phyloP scores from a whole-genome alignment of 768 basidiomycete genomes.

The Mycena indigotica region DNA sequence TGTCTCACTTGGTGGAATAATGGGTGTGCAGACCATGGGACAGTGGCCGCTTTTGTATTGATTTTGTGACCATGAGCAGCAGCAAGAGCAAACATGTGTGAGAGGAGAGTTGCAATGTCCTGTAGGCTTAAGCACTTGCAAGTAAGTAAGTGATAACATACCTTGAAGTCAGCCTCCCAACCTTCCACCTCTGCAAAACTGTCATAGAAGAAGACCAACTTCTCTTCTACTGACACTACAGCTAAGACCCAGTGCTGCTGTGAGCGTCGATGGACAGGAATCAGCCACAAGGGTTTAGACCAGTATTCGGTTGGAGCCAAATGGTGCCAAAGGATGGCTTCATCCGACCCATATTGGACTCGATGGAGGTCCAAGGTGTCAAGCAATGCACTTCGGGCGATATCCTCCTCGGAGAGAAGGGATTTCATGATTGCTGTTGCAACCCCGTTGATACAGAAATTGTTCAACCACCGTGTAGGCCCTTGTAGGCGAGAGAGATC shows the following conservation, averaged over 20 bases:
- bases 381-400: conserved; percentile 13
- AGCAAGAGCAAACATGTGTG: conserved; percentile 14
- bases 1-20: conserved; percentile 4
- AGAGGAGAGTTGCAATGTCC: conserved; percentile 18
- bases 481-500: conserved; percentile 8
- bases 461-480: conserved; percentile 22
- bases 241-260: conserved; percentile 38
- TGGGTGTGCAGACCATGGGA: conserved; percentile 14
- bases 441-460: conserved; percentile 29
- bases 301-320: too few relatives aligned
- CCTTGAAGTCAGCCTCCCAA: conserved; percentile 17
- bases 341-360: too few relatives aligned
- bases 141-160: background rate
- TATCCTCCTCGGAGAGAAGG: background rate
- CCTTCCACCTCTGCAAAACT: conserved; percentile 26
- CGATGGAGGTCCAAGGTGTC: too few relatives aligned
- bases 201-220: conserved; percentile 33
- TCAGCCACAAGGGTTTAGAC: conserved; percentile 35
- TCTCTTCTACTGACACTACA: conserved; percentile 12
- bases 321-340: too few relatives aligned
- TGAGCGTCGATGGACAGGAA: conserved; percentile 36
- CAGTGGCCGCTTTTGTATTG: conserved; percentile 8
- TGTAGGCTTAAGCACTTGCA: background rate
- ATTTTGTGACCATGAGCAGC: conserved; percentile 5
- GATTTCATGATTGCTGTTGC: conserved; percentile 23